Evolutionary conservation across 2,329 filamentous ascomycete genomes (phyloP).

Genomic region (Lecanicillium sp.): DNA sequence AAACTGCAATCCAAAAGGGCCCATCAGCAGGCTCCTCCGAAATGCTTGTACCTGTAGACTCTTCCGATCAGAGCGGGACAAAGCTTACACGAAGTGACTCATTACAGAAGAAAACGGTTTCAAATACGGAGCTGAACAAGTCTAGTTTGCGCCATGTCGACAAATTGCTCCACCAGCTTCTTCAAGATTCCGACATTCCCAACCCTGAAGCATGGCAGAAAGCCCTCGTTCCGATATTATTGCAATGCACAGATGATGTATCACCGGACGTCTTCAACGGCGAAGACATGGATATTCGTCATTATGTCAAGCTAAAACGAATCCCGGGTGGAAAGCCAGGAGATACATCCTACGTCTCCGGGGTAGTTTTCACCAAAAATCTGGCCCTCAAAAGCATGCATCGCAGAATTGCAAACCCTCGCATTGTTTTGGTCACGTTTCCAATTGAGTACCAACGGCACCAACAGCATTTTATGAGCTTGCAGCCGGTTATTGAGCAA

Average conservation of each 20-base stretch:
- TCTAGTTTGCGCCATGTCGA: slow-evolving; percentile 85
- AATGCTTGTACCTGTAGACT: slow-evolving; percentile 39
- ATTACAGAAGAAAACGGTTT: slow-evolving; percentile 64
- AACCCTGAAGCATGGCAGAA: slow-evolving; percentile 77
- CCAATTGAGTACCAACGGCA: slow-evolving; percentile 93
- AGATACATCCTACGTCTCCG: slow-evolving; percentile 93
- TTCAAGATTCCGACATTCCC: slow-evolving; percentile 67
- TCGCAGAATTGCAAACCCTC: slow-evolving; percentile 71
- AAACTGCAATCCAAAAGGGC: slow-evolving; percentile 49
- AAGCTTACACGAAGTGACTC: slow-evolving; percentile 70
- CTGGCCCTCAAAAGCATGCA: slow-evolving; percentile 95
- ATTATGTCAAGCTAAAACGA: slow-evolving; percentile 96
- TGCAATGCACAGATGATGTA: slow-evolving; percentile 89
- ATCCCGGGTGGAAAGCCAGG: slow-evolving; percentile 83
- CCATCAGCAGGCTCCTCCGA: slow-evolving; percentile 43
- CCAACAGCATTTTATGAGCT: slow-evolving; percentile 85
- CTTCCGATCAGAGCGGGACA: slow-evolving; percentile 32
- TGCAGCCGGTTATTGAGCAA: slow-evolving; percentile 93
- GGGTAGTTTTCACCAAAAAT: slow-evolving; percentile 96
- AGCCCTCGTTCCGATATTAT: slow-evolving; percentile 79
- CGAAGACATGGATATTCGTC: slow-evolving; percentile 93
- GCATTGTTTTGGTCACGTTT: slow-evolving; percentile 89
- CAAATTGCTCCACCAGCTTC: slow-evolving; percentile 72
- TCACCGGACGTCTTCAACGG: slow-evolving; percentile 83
- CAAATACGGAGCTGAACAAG: slow-evolving; percentile 75